These are phyloP conservation scores for Penicillium hordei DNA, from an alignment of 2,329 filamentous ascomycete genomes.

Conservation along the genomic window DNA sequence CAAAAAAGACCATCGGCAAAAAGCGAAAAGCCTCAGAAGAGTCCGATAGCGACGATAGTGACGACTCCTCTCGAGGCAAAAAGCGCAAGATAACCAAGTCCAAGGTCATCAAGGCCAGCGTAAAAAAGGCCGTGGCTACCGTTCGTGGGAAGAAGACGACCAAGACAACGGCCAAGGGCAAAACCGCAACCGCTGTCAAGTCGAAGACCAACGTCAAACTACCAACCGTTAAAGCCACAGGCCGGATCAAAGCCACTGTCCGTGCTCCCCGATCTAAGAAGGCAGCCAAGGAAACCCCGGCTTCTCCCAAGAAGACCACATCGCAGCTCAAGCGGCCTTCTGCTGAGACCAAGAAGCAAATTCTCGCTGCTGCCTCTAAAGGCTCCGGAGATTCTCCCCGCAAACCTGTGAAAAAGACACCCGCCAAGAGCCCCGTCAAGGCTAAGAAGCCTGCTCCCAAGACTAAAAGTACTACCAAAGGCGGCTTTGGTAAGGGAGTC, in stretches of 20 bases:
- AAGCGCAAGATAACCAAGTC: slow-evolving; percentile 30
- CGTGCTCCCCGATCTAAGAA: slow-evolving; percentile 12
- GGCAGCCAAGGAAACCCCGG: slow-evolving; percentile 13
- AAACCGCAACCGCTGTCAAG: slow-evolving; percentile 12
- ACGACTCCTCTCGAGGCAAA: slow-evolving; percentile 10
- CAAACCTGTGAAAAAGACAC: slow-evolving; percentile 13
- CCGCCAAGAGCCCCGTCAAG: slow-evolving; percentile 18
- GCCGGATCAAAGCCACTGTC: slow-evolving; percentile 29
- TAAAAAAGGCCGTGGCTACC: slow-evolving; percentile 29
- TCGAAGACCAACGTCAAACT: slow-evolving; percentile 27
- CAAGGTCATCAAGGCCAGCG: slow-evolving; percentile 34
- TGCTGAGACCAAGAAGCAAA: slow-evolving; percentile 32
- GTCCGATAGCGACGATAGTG: slow-evolving; percentile 5
- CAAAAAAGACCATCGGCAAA: slow-evolving; percentile 30
- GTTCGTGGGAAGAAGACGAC: slow-evolving; percentile 21
- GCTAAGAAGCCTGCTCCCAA: slow-evolving; percentile 12
- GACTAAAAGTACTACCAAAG: slow-evolving; percentile 8
- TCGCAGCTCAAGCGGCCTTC: slow-evolving; percentile 32
- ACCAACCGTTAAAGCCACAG: slow-evolving; percentile 31
- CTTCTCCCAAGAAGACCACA: slow-evolving; percentile 20
- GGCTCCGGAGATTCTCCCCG: slow-evolving; percentile 16
- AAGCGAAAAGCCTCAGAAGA: slow-evolving; percentile 34
- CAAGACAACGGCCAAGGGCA: slow-evolving; percentile 21
- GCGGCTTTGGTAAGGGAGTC: slow-evolving; percentile 15
- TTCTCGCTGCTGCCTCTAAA: slow-evolving; percentile 27